Base-by-base conservation (phyloP, 768 basidiomycete species). In the Trametes meyenii region DNA sequence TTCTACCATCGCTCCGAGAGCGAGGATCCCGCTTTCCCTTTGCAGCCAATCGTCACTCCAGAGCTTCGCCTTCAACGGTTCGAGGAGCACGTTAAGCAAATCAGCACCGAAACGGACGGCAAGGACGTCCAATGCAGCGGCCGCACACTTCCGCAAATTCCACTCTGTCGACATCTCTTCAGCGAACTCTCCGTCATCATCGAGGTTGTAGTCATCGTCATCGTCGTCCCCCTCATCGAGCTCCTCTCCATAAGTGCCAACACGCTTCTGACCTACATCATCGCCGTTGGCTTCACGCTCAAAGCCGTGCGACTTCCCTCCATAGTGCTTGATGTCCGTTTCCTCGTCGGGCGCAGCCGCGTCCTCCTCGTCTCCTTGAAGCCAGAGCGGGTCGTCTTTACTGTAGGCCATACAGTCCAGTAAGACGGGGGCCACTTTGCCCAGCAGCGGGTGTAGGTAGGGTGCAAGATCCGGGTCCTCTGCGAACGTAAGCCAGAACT, bases 401-500 rank as follows among this genome's bases (percentile, higher is more conserved):
- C 94, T 91, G 68, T 98, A 99, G 33, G 96, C 75, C 96, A 98
- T 99, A 70, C 95, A 97, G 72, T 96, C 90, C 62, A 99, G 81
- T n/a, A 99, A 80, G 17, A 97, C 89, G 0, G 97, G 97, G 2
- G 92, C 94, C 42, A 99, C 93, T 67, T 92, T 92, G n/a, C 81
- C 86, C 10, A 99, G 81, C 61, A 95, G 83, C 2, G 96, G 96
- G 61, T 87, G 88, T 26, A 99, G 80, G 72, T 89, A 92, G 2
- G 86, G 84, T 11, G 87, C 87, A 23, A 98, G 81, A 51, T 94
- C 93, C 40, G 87, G 87, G 67, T 98, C 94, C 73, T 99, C 97
- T 16, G 97, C 96, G 71, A 99, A 98, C 1, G 96, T 97, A 62
- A 99, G 81, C 97, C 97, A 99, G 75, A 99, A 99, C 81, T 99